A percentile compares a stretch with the other conserved stretches of the same genome.
These are phyloP conservation scores for Podospora pseudocomata DNA, from an alignment of 495 filamentous ascomycete genomes.

Conservation along the genomic window DNA sequence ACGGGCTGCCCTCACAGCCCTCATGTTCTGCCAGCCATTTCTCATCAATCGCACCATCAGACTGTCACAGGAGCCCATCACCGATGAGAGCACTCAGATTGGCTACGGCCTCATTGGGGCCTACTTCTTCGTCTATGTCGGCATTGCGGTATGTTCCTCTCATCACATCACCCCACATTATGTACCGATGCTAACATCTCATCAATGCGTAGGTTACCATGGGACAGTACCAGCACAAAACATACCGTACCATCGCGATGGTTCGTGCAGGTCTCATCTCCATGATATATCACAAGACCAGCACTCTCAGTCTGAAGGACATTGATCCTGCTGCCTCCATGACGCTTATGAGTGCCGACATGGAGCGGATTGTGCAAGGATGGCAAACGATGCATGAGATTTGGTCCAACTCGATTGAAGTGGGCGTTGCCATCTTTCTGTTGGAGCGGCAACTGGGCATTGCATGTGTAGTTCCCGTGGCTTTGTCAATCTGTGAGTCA, in stretches of 20 bases:
- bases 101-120: slow-evolving; percentile 65
- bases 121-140: slow-evolving; percentile 56
- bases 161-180: not conserved
- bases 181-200: not conserved
- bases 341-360: slow-evolving; percentile 58
- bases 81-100: slow-evolving; percentile 34
- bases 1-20: slow-evolving; percentile 52
- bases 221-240: slow-evolving; percentile 53
- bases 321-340: slow-evolving; percentile 52
- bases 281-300: slow-evolving; percentile 55
- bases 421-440: slow-evolving; percentile 55
- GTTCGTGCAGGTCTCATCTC: slow-evolving; percentile 54
- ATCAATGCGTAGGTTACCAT: slow-evolving; percentile 38
- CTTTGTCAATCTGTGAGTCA: slow-evolving; percentile 44
- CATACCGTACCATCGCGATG: slow-evolving; percentile 61
- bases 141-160: slow-evolving; percentile 47
- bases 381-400: slow-evolving; percentile 41
- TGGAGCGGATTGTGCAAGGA: slow-evolving; percentile 40
- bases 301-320: slow-evolving; percentile 40
- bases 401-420: slow-evolving; percentile 49
- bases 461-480: slow-evolving; percentile 51
- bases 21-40: slow-evolving; percentile 63
- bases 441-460: slow-evolving; percentile 53
- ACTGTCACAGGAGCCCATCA: slow-evolving; percentile 33
- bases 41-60: slow-evolving; percentile 54